Percentiles rank a stretch among this genome's conserved stretches.
Evolutionary conservation across 768 basidiomycete genomes (phyloP).

Genomic region (Tubosaeta sp.): DNA sequence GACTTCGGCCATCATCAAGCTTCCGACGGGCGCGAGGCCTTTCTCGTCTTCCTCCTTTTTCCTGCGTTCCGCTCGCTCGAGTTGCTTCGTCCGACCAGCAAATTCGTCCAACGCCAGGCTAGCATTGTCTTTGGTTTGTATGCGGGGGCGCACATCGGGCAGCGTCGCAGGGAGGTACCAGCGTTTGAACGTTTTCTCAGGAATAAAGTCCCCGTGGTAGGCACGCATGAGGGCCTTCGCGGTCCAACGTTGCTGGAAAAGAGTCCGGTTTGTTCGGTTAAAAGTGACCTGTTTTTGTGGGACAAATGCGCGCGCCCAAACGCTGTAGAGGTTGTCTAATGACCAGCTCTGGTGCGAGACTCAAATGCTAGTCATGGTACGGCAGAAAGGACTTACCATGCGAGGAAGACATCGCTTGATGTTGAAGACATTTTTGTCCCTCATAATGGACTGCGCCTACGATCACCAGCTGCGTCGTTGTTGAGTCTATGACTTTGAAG

Average conservation of each 20-base stretch:
- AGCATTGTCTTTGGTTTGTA: conserved; percentile 33
- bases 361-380: conserved; percentile 1
- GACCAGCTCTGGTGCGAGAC: conserved; percentile 72
- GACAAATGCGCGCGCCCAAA: conserved; percentile 73
- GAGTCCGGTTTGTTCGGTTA: conserved; percentile 49
- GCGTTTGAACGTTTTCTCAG: conserved; percentile 88
- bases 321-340: conserved; percentile 83
- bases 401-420: conserved; percentile 63
- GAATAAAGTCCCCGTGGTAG: conserved; percentile 94
- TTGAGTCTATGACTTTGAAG: neutral
- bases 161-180: conserved; percentile 89
- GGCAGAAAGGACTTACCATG: conserved; percentile 49
- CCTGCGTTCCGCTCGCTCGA: conserved; percentile 41
- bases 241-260: conserved; percentile 91
- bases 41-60: conserved; percentile 51
- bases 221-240: conserved; percentile 84
- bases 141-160: conserved; percentile 75
- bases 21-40: conserved; percentile 84
- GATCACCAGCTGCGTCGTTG: neutral
- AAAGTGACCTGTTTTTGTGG: conserved; percentile 46
- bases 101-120: conserved; percentile 49
- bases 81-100: conserved; percentile 47
- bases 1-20: conserved; percentile 93
- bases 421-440: conserved; percentile 44
- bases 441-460: conserved; percentile 31